Percentiles rank a stretch among this genome's conserved stretches.
phyloP scores from a whole-genome alignment of 345 rosid genomes.

The Lumnitzera racemosa region DNA sequence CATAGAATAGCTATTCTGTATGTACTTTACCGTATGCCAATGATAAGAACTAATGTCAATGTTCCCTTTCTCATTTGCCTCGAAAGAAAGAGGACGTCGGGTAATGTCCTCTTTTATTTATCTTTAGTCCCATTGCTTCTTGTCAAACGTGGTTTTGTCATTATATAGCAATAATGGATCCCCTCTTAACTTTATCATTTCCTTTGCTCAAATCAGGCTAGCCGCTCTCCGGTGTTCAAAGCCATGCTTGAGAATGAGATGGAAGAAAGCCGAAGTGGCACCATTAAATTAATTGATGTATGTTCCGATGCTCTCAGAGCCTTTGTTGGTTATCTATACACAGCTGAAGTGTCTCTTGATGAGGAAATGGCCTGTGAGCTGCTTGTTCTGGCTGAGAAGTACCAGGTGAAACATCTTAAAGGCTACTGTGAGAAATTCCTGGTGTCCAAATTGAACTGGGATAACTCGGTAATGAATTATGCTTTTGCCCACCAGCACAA shows the following conservation, averaged over 20 bases:
- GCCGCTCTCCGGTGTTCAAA: conserved; percentile 75
- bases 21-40: too few relatives aligned
- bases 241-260: conserved; percentile 88
- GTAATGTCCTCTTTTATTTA: too few relatives aligned
- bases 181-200: too few relatives aligned
- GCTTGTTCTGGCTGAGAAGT: conserved; percentile 72
- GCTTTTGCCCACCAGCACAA: conserved; percentile 85
- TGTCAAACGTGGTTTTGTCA: too few relatives aligned
- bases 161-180: too few relatives aligned
- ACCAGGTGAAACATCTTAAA: conserved; percentile 77
- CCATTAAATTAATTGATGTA: conserved; percentile 62
- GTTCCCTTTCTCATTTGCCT: too few relatives aligned
- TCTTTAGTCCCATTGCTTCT: too few relatives aligned
- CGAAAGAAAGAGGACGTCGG: too few relatives aligned
- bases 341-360: conserved; percentile 74
- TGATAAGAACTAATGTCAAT: too few relatives aligned
- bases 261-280: conserved; percentile 81
- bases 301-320: conserved; percentile 59
- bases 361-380: conserved; percentile 82
- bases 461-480: conserved; percentile 64
- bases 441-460: conserved; percentile 65
- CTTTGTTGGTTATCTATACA: conserved; percentile 60
- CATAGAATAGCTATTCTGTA: too few relatives aligned
- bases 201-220: conserved; percentile 29
- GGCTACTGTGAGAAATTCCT: conserved; percentile 63